Percentiles rank a stretch among this genome's conserved stretches.
phyloP scores from a whole-genome alignment of 352 stramenopile genomes.

The Phytophthora meadii region DNA sequence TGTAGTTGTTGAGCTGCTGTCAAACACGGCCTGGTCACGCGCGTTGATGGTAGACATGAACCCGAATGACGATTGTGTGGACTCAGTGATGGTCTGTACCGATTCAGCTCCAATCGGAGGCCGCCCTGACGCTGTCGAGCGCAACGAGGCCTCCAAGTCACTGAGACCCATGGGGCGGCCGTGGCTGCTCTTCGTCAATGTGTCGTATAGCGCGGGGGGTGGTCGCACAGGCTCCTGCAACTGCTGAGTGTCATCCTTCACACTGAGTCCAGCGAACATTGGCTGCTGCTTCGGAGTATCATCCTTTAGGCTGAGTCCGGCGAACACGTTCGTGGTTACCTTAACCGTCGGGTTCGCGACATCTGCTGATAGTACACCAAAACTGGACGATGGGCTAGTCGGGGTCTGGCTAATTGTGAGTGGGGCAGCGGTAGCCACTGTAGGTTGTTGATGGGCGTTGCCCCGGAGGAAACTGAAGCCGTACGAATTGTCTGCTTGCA shows the following conservation, averaged over 20 bases:
- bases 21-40: conserved; percentile 21
- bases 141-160: conserved; percentile 46
- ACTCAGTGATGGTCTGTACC: conserved; percentile 19
- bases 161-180: conserved; percentile 55
- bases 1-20: conserved; percentile 42
- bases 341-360: conserved; percentile 14
- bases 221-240: conserved; percentile 8
- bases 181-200: conserved; percentile 48
- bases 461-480: conserved; percentile 55
- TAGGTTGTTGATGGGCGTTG: conserved; percentile 26
- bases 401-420: conserved; percentile 29
- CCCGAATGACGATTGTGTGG: conserved; percentile 54
- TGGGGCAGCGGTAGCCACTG: conserved; percentile 5
- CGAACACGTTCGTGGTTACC: conserved; percentile 54
- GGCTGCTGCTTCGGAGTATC: conserved; percentile 16
- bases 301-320: conserved; percentile 56
- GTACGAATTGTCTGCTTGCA: conserved; percentile 44
- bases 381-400: conserved; percentile 49
- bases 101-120: conserved; percentile 5
- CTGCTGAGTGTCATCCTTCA: conserved; percentile 38
- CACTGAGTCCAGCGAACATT: conserved; percentile 65
- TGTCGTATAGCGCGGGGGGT: conserved; percentile 37
- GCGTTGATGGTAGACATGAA: conserved; percentile 52
- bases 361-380: conserved; percentile 40
- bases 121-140: conserved; percentile 35